Base-by-base conservation (phyloP, 2,329 filamentous ascomycete genomes). In the Knoxdaviesia capensis region DNA sequence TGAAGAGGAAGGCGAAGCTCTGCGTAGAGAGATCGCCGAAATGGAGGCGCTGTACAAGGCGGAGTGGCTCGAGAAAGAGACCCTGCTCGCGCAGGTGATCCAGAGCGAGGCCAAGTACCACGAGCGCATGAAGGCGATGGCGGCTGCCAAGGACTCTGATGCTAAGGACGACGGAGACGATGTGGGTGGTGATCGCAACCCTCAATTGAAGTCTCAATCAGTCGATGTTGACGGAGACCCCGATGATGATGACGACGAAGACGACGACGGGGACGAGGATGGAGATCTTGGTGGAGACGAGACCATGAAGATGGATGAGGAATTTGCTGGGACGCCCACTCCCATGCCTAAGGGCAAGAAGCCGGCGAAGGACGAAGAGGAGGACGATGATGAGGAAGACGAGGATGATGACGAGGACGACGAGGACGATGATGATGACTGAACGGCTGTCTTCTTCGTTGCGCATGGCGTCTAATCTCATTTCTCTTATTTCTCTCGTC, bases 11-110 rank as follows among this genome's bases (percentile, higher is more conserved):
- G 64, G 66, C 44, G 74, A 80, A 41, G 58, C 64, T 35, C 62
- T 90, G 41, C 69, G 69, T 50, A 64, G 63, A 43, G 77, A 86
- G 55, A 74, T 76, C 49, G 74, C 77, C 48, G 61, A 63, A 37
- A 69, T 80, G 56, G 80, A 88, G 55, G 70, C 71, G 34, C 52
- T 66, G 8, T 77, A 80, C 56, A 73, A 73, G 54, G 67, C 74
- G 47, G 80, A 85, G 54, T 90, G 83, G 83, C 62, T 74, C 9
- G 75, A 82, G 58, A 88, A 88, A 58, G 82, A 90, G 58, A 68
- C 83, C 31, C 58, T 88, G 11, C 58, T 90, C n/a, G 73, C 83
- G 44, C 82, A 85, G 52, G 68, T 80, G 32, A 68, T 84, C 49
- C 59, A 68, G 51, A 68, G 64, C 51, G 82, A 88, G 55, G 65